Base-by-base conservation (phyloP, 306 rosid species). In the Vigna hirtella region DNA sequence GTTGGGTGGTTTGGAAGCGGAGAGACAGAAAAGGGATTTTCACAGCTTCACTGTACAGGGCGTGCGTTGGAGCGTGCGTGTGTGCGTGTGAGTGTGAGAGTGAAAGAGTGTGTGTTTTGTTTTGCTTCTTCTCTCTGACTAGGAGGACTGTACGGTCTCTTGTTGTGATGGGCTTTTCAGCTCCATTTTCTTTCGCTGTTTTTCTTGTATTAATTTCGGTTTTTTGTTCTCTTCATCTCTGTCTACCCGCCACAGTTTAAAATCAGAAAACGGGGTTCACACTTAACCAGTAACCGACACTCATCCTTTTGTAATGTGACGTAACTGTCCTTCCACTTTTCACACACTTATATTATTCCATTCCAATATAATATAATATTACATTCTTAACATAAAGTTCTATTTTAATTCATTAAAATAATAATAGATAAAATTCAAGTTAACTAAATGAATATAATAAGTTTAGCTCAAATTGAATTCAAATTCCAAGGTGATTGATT, bases 91-190 rank as follows among this genome's bases (percentile, higher is more conserved):
- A 1, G 49, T 68, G 77, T 9, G 45, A 7, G 43, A 8, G 45
- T 7, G 45, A 40, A 3, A 7, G 11, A 38, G 9, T 5, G 42
- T 38, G 2, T 42, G 47, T 9, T 9, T 18, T 18, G 82, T 52
- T 34, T 49, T 73, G 9, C 8, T 22, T 22, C 83, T 42, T 55
- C 17, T 49, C 77, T 34, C 81, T 58, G 49, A 12, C 66, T 16
- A 47, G 65, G 48, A 47, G 65, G 48, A 79, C 84, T 73, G 89
- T 85, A 83, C 91, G 85, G 90, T 85, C 7, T 22, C 84, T 6
- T 61, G 18, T 34, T 62, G 73, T 48, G 45, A 22, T 67, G 81
- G 74, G 62, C 26, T 73, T 79, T 76, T 70, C 32, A 72, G 53
- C 84, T 24, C 78, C 15, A 61, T 36, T 26, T 28, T 22, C 57